These are phyloP conservation scores for Pelargonium australe DNA, from an alignment of 441 rosid genomes.

Conservation along the genomic window DNA sequence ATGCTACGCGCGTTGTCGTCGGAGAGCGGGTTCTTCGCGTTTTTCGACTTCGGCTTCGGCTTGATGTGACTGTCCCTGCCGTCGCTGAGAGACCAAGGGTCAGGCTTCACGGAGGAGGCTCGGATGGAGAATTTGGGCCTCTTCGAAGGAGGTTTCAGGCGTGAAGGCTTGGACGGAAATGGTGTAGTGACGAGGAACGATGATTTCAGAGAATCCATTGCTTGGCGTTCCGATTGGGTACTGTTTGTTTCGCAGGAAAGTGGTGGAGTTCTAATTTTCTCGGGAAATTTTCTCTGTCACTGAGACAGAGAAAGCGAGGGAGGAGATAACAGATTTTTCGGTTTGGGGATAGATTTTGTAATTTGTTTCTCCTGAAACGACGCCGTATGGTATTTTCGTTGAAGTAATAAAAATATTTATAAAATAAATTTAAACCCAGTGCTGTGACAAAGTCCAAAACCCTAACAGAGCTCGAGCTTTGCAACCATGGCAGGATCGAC, in stretches of 20 bases:
- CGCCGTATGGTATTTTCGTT: not conserved
- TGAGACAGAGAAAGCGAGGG: not conserved
- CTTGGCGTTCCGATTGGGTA: not conserved
- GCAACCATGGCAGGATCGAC: too few relatives aligned
- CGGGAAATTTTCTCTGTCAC: slow-evolving; percentile 2
- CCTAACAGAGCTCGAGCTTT: too few relatives aligned
- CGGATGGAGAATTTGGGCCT: slow-evolving; percentile 23
- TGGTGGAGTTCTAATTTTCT: not conserved
- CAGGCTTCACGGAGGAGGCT: slow-evolving; percentile 41
- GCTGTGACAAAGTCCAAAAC: too few relatives aligned
- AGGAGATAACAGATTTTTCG: not conserved
- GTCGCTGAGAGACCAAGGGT: slow-evolving; percentile 86
- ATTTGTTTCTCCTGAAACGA: not conserved
- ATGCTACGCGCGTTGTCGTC: slow-evolving; percentile 86
- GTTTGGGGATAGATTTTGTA: not conserved
- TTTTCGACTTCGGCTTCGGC: slow-evolving; percentile 60
- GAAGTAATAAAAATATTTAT: too few relatives aligned
- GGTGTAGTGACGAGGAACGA: slow-evolving; percentile 33
- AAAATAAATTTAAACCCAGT: too few relatives aligned
- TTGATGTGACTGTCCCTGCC: slow-evolving; percentile 39
- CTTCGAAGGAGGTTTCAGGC: slow-evolving; percentile 20
- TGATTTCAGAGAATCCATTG: slow-evolving; percentile 24
- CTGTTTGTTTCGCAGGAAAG: slow-evolving; percentile 4
- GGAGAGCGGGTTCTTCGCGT: slow-evolving; percentile 61
- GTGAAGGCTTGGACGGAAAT: slow-evolving; percentile 21